Evolutionary conservation across 345 rosid species (phyloP).

Genomic region (Pugionium cornutum): DNA sequence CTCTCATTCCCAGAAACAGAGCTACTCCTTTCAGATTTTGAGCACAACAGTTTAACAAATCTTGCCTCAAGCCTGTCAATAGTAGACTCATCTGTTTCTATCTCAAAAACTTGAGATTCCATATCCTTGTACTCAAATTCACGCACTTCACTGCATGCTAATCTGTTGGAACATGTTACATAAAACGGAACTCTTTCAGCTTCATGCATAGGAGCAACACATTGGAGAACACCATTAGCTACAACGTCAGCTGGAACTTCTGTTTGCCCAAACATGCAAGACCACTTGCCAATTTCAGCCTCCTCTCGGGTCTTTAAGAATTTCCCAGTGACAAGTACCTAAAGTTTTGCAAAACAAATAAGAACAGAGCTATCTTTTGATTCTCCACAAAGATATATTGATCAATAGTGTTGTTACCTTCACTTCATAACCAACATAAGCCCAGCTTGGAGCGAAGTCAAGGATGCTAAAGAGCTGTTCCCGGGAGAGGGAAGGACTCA

Average conservation of each 20-base stretch:
- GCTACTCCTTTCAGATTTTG: conserved; percentile 38
- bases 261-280: conserved; percentile 97
- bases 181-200: conserved; percentile 90
- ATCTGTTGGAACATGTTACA: conserved; percentile 82
- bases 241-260: conserved; percentile 90
- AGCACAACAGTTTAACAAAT: conserved; percentile 62
- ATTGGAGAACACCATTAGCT: conserved; percentile 78
- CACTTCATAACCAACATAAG: conserved; percentile 56
- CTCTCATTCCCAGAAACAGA: conserved; percentile 27
- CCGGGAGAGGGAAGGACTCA: conserved; percentile 76
- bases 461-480: conserved; percentile 81
- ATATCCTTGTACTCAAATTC: conserved; percentile 73
- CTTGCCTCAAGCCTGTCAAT: conserved; percentile 55
- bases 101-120: conserved; percentile 42
- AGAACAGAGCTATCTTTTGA: conserved; percentile 20
- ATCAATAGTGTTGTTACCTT: conserved; percentile 54
- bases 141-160: conserved; percentile 95
- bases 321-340: conserved; percentile 77
- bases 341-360: conserved; percentile 25
- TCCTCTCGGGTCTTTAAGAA: conserved; percentile 66
- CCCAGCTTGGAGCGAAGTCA: conserved; percentile 91
- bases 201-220: conserved; percentile 62
- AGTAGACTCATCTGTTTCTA: conserved; percentile 27
- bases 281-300: conserved; percentile 61
- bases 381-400: conserved; percentile 1